A percentile compares a stretch with the other conserved stretches of the same genome.
These are phyloP conservation scores for Erythrophleum fordii DNA, from an alignment of 306 rosid species.

Conservation along the genomic window DNA sequence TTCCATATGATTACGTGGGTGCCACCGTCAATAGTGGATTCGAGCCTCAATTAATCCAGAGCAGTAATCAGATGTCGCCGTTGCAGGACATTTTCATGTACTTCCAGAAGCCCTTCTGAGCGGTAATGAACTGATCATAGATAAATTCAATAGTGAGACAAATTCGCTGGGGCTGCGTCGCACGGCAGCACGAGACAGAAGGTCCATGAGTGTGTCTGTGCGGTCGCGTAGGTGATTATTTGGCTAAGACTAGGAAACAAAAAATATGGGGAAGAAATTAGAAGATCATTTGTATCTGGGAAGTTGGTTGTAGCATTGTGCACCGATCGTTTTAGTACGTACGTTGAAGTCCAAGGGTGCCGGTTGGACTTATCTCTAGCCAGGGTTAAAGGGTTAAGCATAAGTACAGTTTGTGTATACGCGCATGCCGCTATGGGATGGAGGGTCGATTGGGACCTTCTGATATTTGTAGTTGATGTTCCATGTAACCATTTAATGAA, in stretches of 20 bases:
- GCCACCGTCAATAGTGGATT: constrained; percentile 42
- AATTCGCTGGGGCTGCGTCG: background rate
- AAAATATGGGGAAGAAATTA: background rate
- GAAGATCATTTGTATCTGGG: background rate
- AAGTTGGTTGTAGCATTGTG: background rate
- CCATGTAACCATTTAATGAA: background rate
- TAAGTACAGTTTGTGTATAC: constrained; percentile 7
- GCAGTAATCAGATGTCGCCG: constrained; percentile 65
- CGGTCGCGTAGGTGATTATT: constrained; percentile 1
- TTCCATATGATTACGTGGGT: constrained; percentile 55
- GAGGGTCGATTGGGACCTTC: background rate
- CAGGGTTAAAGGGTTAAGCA: background rate
- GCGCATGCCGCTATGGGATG: background rate
- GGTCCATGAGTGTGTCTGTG: constrained; percentile 58
- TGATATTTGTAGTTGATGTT: background rate
- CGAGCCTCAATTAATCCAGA: constrained; percentile 41
- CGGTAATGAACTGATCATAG: background rate
- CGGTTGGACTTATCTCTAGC: background rate
- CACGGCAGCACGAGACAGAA: constrained; percentile 58
- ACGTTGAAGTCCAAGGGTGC: background rate
- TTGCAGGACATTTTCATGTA: constrained; percentile 79
- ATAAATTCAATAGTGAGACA: background rate
- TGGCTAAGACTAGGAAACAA: background rate
- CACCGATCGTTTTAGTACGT: background rate
- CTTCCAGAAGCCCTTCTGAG: constrained; percentile 53